phyloP scores from a whole-genome alignment of 2,329 filamentous ascomycete species.

The Venturia aucupariae region DNA sequence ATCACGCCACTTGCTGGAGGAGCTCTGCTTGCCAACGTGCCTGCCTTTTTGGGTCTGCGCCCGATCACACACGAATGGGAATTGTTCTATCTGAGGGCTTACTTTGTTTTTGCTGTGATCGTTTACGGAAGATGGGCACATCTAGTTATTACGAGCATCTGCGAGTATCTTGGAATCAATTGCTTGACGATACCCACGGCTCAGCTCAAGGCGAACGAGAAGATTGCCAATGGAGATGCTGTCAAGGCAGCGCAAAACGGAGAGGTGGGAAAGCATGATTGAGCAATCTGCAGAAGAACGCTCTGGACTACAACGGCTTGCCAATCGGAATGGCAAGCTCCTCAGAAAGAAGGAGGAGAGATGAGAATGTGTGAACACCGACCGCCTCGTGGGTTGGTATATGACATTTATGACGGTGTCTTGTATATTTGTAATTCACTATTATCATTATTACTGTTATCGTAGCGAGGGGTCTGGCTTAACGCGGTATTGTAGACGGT shows the following conservation, averaged over 20 bases:
- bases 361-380: neutral
- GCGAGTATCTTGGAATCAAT: constrained; percentile 84
- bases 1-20: constrained; percentile 79
- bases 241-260: neutral
- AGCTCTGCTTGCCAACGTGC: constrained; percentile 73
- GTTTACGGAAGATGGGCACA: constrained; percentile 92
- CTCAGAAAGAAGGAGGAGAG: neutral
- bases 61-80: constrained; percentile 42
- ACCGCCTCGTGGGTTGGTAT: neutral
- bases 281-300: neutral
- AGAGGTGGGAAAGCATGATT: neutral
- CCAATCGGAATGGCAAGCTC: neutral
- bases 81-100: constrained; percentile 71
- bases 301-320: neutral
- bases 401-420: neutral
- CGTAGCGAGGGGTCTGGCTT: neutral
- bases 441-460: too few species aligned
- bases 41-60: constrained; percentile 27
- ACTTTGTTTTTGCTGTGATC: constrained; percentile 73
- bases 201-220: neutral
- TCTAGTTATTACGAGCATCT: constrained; percentile 84
- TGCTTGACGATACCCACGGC: constrained; percentile 66
- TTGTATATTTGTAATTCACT: constrained; percentile 2
- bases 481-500: neutral
- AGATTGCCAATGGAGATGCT: neutral